Evolutionary conservation across 2,329 filamentous ascomycete genomes (phyloP).

Genomic region (Epicoccum sorghinum): DNA sequence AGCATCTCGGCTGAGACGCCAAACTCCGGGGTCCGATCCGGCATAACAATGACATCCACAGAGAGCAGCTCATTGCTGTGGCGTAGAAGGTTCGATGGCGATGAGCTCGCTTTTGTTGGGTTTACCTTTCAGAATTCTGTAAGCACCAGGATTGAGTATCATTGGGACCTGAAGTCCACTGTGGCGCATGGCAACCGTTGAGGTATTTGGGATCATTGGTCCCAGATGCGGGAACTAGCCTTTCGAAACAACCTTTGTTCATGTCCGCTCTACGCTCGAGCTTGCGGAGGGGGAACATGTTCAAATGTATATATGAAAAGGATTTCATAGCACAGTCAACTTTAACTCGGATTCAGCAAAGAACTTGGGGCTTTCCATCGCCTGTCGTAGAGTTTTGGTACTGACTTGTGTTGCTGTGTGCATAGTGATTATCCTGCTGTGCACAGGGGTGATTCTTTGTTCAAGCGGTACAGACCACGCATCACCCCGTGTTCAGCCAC

Average conservation of each 20-base stretch:
- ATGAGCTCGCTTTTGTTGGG: neutral
- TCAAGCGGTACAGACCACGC: neutral
- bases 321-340: too few relatives aligned
- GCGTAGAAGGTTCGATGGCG: neutral
- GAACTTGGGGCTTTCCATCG: too few relatives aligned
- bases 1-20: neutral
- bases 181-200: too few relatives aligned
- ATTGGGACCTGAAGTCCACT: too few relatives aligned
- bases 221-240: neutral
- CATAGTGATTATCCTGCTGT: neutral
- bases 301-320: too few relatives aligned
- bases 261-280: too few relatives aligned
- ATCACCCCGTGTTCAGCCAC: neutral
- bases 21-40: neutral
- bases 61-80: neutral
- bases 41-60: neutral
- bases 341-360: too few relatives aligned
- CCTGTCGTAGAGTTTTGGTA: too few relatives aligned
- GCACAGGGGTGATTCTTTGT: neutral
- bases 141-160: neutral
- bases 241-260: neutral
- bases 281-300: too few relatives aligned
- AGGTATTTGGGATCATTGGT: too few relatives aligned
- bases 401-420: too few relatives aligned
- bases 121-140: neutral